Percentiles rank a stretch among this genome's conserved stretches.
phyloP scores from a whole-genome alignment of 768 basidiomycete genomes.

The Chalciporus chontae region DNA sequence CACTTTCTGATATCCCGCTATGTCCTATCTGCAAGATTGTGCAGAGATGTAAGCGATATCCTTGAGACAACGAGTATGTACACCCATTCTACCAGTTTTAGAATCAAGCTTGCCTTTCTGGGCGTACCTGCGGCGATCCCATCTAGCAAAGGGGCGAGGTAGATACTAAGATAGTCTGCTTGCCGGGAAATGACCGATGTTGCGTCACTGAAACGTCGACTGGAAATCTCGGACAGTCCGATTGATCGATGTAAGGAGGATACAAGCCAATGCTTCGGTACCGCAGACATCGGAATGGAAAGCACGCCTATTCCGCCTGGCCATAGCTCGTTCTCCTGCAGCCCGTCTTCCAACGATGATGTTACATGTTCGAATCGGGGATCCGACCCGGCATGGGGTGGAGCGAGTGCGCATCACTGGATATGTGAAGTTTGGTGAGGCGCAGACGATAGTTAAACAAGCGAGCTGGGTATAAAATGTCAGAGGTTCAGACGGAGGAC shows the following conservation, averaged over 20 bases:
- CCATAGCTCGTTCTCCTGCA: conserved; percentile 16
- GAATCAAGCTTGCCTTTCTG: conserved; percentile 9
- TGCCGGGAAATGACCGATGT: conserved; percentile 19
- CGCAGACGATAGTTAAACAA: conserved; percentile 14
- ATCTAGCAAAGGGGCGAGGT: conserved; percentile 11
- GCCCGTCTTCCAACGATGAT: conserved; percentile 15
- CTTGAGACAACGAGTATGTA: neutral
- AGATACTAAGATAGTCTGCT: conserved; percentile 8
- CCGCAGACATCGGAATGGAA: conserved; percentile 28
- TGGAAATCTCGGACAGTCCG: conserved; percentile 7
- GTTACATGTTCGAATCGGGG: conserved; percentile 16
- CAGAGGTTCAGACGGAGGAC: conserved; percentile 8
- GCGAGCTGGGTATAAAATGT: conserved; percentile 29
- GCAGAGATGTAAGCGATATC: neutral
- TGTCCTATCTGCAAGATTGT: neutral
- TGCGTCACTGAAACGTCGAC: conserved; percentile 21
- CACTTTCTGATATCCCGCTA: neutral
- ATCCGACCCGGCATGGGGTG: conserved; percentile 24
- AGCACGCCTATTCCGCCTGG: conserved; percentile 30
- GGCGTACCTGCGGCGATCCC: conserved; percentile 17
- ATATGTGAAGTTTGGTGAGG: conserved; percentile 10
- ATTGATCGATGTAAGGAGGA: conserved; percentile 19
- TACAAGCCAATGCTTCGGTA: conserved; percentile 19
- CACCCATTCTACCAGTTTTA: conserved; percentile 3
- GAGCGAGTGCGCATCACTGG: conserved; percentile 13